A percentile compares a stretch with the other conserved stretches of the same genome.
These are phyloP conservation scores for Plectosphaerella plurivora DNA, from an alignment of 2,329 filamentous ascomycete species.

Conservation along the genomic window DNA sequence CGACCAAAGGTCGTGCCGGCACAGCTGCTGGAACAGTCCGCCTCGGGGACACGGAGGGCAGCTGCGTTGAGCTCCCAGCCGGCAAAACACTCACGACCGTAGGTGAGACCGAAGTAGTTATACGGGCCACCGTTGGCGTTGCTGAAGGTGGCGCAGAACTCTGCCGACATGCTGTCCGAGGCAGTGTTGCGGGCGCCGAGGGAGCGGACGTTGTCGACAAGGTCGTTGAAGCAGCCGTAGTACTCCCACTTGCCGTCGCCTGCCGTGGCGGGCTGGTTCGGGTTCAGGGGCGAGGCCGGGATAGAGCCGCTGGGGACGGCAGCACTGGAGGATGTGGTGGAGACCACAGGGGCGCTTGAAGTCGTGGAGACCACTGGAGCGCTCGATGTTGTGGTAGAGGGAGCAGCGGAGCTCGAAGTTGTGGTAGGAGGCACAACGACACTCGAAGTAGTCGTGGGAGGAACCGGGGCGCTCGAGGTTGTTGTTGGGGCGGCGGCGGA, in stretches of 20 bases:
- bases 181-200: constrained; percentile 9
- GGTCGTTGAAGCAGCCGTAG: constrained; percentile 17
- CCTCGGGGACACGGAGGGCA: constrained; percentile 10
- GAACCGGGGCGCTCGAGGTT: neutral
- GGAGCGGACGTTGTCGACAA: constrained; percentile 12
- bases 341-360: neutral
- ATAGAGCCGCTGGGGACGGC: neutral
- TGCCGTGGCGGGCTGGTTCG: constrained; percentile 5
- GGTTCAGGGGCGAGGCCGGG: constrained; percentile 4
- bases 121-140: constrained; percentile 11
- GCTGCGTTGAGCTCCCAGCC: constrained; percentile 12
- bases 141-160: constrained; percentile 18
- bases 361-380: neutral
- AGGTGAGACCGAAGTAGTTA: constrained; percentile 18
- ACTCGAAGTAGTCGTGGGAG: neutral
- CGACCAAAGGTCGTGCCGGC: constrained; percentile 5
- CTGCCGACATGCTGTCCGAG: constrained; percentile 15
- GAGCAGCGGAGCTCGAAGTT: neutral
- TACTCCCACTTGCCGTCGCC: constrained; percentile 13
- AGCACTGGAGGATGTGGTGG: neutral
- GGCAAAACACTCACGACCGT: constrained; percentile 16
- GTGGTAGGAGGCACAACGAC: neutral
- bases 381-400: neutral
- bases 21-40: constrained; percentile 13
- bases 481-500: constrained; percentile 1